Conservation (phyloP, 371 early-diverging fungal species). For the Enterocytospora artemiae region DNA sequence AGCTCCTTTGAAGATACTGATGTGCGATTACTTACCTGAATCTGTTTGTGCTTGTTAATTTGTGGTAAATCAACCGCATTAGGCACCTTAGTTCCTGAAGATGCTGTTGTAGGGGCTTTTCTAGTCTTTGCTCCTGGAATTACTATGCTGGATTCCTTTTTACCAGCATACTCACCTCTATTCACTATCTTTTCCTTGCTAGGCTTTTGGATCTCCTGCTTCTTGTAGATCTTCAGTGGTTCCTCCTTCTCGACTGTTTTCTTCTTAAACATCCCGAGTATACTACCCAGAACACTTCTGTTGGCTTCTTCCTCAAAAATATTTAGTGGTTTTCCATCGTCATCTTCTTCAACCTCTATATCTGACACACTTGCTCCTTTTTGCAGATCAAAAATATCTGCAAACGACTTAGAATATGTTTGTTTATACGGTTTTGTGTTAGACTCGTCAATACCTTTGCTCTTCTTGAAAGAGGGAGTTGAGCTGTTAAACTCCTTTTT, state of each 20-base stretch:
- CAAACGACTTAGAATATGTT: slow-evolving; percentile 25
- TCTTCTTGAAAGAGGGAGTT: not conserved
- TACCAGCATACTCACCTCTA: slow-evolving; percentile 9
- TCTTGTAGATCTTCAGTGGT: not conserved
- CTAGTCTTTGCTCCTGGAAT: slow-evolving; percentile 5
- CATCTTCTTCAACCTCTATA: slow-evolving; percentile 11
- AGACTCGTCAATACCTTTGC: not conserved
- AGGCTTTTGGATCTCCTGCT: not conserved
- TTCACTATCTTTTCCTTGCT: not conserved
- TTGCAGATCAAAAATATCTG: slow-evolving; percentile 16
- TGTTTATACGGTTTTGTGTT: slow-evolving; percentile 11
- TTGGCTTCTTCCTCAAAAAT: slow-evolving; percentile 14
- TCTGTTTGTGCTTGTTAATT: not conserved
- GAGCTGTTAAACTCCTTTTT: not conserved
- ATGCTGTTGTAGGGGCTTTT: not conserved
- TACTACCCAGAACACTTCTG: not conserved
- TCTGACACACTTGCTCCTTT: slow-evolving; percentile 5
- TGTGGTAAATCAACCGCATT: not conserved
- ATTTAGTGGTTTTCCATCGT: slow-evolving; percentile 7
- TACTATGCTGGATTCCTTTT: not conserved
- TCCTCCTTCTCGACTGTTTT: slow-evolving; percentile 10
- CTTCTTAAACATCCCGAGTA: slow-evolving; percentile 22
- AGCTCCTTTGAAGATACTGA: not conserved
- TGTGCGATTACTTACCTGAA: not conserved
- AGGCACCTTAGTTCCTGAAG: not conserved